These are phyloP conservation scores for Clavispora santaluciae DNA, from an alignment of 805 yeast species.

Conservation along the genomic window DNA sequence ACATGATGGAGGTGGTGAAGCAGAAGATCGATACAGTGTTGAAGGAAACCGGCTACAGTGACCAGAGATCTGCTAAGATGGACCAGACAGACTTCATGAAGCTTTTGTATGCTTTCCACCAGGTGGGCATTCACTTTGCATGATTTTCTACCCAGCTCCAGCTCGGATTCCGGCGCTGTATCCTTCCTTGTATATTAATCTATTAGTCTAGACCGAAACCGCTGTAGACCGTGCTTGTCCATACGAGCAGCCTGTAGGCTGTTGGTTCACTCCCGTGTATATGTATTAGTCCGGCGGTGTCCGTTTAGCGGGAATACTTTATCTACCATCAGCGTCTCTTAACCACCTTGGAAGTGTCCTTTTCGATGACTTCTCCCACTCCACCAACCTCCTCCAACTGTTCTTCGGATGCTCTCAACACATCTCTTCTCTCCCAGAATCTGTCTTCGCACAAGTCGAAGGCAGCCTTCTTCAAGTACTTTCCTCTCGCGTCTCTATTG, in stretches of 20 bases:
- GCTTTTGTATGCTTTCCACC: conserved; percentile 87
- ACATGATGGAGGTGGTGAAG: conserved; percentile 50
- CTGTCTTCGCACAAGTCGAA: conserved; percentile 90
- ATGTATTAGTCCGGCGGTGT: too few relatives aligned
- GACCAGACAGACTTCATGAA: conserved; percentile 92
- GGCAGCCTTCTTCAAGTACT: conserved; percentile 80
- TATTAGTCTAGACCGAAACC: too few relatives aligned
- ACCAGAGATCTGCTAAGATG: conserved; percentile 87
- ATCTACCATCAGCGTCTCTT: conserved; percentile 48
- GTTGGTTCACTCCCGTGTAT: too few relatives aligned
- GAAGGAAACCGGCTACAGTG: conserved; percentile 72
- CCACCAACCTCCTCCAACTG: conserved; percentile 86
- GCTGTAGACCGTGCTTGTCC: too few relatives aligned
- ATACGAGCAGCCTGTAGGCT: too few relatives aligned
- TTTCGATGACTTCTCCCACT: conserved; percentile 80
- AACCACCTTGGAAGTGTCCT: conserved; percentile 47
- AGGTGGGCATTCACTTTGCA: conserved; percentile 95
- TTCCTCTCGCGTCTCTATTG: conserved; percentile 82
- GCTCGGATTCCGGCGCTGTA: neutral
- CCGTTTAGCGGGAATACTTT: too few relatives aligned
- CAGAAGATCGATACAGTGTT: conserved; percentile 70
- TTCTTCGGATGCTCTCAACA: conserved; percentile 82
- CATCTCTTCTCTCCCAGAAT: conserved; percentile 99
- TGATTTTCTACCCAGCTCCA: conserved; percentile 21
- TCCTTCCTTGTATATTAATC: neutral